phyloP scores from a whole-genome alignment of 1,284 basidiomycete genomes.

The Coniferiporia sulphurascens region DNA sequence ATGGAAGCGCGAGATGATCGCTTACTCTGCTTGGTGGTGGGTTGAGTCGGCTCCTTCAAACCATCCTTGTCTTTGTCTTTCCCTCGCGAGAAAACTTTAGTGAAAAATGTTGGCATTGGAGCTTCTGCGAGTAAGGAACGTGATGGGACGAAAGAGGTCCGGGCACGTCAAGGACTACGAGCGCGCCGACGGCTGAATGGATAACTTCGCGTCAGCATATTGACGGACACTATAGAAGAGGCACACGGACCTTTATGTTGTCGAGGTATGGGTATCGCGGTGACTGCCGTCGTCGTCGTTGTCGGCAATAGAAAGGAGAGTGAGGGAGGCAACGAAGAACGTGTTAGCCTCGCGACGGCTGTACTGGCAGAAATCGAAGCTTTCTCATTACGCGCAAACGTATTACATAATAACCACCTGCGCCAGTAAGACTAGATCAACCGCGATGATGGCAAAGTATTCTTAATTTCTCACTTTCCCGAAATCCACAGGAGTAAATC shows the following conservation, averaged over 20 bases:
- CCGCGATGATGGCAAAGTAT: too few species aligned
- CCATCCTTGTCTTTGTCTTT: slow-evolving; percentile 34
- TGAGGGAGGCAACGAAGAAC: background rate
- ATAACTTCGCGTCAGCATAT: background rate
- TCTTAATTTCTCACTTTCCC: too few species aligned
- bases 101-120: slow-evolving; percentile 13
- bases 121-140: background rate
- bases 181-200: slow-evolving; percentile 5
- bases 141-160: background rate
- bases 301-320: background rate
- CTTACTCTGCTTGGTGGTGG: slow-evolving; percentile 27
- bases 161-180: background rate
- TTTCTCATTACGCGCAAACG: background rate
- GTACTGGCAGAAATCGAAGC: background rate
- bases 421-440: too few species aligned
- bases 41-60: slow-evolving; percentile 38
- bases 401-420: too few species aligned
- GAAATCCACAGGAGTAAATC: too few species aligned
- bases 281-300: background rate
- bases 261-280: background rate
- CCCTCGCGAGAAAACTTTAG: slow-evolving; percentile 14
- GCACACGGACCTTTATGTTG: background rate
- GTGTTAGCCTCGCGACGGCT: background rate
- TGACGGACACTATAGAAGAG: background rate
- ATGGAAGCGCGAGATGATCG: slow-evolving; percentile 31